Percentiles rank a stretch among this genome's conserved stretches.
phyloP scores from a whole-genome alignment of 208 protist species.

The Acanthamoeba triangularis region DNA sequence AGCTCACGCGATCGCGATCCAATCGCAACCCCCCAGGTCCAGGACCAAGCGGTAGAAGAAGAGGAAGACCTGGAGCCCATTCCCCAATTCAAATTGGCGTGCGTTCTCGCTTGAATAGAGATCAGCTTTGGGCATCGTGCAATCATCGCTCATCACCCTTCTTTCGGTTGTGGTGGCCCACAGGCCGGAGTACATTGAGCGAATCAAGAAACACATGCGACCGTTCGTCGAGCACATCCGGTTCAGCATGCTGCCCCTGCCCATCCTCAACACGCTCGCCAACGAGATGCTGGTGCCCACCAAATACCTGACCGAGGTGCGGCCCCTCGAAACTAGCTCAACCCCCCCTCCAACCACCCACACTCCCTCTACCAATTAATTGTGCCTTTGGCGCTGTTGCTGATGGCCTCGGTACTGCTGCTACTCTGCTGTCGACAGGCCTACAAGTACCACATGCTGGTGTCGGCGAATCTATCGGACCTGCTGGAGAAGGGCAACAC shows the following conservation, averaged over 20 bases:
- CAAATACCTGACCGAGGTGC: constrained; percentile 4
- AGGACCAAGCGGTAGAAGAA: not conserved
- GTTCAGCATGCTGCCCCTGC: not conserved
- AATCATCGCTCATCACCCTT: too few relatives aligned
- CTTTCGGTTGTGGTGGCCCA: too few relatives aligned
- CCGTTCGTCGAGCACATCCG: not conserved
- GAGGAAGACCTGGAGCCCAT: constrained; percentile 28
- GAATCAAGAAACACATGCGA: constrained; percentile 14
- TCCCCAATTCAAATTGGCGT: not conserved
- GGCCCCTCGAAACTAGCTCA: too few relatives aligned
- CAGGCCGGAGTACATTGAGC: constrained; percentile 24
- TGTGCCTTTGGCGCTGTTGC: not conserved
- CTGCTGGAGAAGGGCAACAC: not conserved
- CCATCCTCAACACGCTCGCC: constrained; percentile 28
- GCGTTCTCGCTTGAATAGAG: too few relatives aligned
- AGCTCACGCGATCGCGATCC: not conserved
- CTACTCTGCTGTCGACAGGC: not conserved
- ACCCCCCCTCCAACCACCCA: not conserved
- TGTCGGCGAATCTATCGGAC: not conserved
- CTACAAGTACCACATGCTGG: constrained; percentile 49
- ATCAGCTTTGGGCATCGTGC: too few relatives aligned
- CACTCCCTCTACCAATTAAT: not conserved
- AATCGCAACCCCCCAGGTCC: not conserved
- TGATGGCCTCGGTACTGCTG: too few relatives aligned
- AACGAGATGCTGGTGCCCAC: constrained; percentile 7